These are phyloP conservation scores for Alternaria sp. DNA, from an alignment of 2,329 filamentous ascomycete species.

Conservation along the genomic window DNA sequence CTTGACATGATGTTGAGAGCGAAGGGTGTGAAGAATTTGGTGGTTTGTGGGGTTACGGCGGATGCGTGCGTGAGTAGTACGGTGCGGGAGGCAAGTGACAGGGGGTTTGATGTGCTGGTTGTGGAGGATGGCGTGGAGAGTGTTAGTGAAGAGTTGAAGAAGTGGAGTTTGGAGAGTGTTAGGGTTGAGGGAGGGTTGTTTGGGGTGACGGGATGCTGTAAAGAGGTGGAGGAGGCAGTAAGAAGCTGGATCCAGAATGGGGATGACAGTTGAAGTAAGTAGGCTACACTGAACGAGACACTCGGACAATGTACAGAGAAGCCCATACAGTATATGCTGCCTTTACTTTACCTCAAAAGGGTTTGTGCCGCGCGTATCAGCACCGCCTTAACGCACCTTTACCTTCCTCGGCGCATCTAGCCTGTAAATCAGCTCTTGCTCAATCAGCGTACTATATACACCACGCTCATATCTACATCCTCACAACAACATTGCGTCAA, in stretches of 20 bases:
- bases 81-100: constrained; percentile 63
- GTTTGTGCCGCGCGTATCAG: not conserved
- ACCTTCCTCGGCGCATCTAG: not conserved
- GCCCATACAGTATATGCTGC: not conserved
- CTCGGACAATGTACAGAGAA: not conserved
- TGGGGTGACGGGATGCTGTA: constrained; percentile 29
- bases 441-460: not conserved
- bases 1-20: constrained; percentile 60
- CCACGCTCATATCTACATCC: not conserved
- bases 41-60: constrained; percentile 62
- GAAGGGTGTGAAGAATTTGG: constrained; percentile 59
- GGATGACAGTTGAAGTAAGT: not conserved
- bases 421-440: not conserved
- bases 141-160: constrained; percentile 36
- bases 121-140: constrained; percentile 56
- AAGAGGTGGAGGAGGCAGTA: constrained; percentile 32
- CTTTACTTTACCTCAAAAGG: not conserved
- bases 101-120: constrained; percentile 61
- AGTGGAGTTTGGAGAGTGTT: constrained; percentile 35
- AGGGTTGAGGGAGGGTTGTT: constrained; percentile 39
- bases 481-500: not conserved
- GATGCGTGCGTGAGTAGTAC: constrained; percentile 63
- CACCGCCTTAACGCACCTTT: not conserved
- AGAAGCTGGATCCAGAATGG: constrained; percentile 22
- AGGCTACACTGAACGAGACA: not conserved